Percentiles rank a stretch among this genome's conserved stretches.
Conservation (phyloP, 192 early-diverging fungal species). For the Linnemannia hyalina region DNA sequence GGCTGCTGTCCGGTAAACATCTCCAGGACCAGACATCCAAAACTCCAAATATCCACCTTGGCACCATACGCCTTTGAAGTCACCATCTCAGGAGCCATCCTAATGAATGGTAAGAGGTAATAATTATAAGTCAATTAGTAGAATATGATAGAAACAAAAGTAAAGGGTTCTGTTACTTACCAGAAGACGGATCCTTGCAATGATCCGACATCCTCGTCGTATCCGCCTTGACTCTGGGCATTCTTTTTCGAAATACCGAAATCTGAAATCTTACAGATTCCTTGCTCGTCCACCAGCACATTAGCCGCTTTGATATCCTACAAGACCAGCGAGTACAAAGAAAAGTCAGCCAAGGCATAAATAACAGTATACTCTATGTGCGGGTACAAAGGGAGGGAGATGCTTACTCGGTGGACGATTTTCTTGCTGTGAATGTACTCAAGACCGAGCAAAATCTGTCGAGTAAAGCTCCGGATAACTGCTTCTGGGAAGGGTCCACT, state of each 20-base stretch:
- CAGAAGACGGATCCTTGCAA: slow-evolving; percentile 88
- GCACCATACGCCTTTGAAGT: slow-evolving; percentile 84
- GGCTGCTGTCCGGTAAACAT: slow-evolving; percentile 93
- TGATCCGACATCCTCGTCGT: slow-evolving; percentile 56
- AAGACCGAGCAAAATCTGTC: slow-evolving; percentile 87
- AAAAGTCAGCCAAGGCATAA: slow-evolving; percentile 1
- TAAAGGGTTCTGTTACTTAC: background rate
- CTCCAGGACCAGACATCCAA: slow-evolving; percentile 92
- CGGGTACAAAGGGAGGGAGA: background rate
- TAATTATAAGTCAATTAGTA: background rate
- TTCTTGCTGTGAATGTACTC: slow-evolving; percentile 86
- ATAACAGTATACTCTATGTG: background rate
- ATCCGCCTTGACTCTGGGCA: slow-evolving; percentile 45
- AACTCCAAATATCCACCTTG: slow-evolving; percentile 95
- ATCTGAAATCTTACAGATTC: slow-evolving; percentile 95
- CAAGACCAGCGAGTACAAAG: background rate
- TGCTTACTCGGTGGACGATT: slow-evolving; percentile 77
- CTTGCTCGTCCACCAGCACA: slow-evolving; percentile 82
- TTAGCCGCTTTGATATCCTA: slow-evolving; percentile 89
- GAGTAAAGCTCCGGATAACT: slow-evolving; percentile 78
- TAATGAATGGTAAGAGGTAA: background rate
- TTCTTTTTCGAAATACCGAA: slow-evolving; percentile 95
- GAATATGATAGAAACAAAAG: background rate
- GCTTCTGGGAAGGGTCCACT: slow-evolving; percentile 81
- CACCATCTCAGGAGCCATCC: slow-evolving; percentile 97